Percentiles rank a stretch among this genome's conserved stretches.
Evolutionary conservation across 108 stramenopile genomes (phyloP).

Genomic region (Aurantiochytrium sp.): DNA sequence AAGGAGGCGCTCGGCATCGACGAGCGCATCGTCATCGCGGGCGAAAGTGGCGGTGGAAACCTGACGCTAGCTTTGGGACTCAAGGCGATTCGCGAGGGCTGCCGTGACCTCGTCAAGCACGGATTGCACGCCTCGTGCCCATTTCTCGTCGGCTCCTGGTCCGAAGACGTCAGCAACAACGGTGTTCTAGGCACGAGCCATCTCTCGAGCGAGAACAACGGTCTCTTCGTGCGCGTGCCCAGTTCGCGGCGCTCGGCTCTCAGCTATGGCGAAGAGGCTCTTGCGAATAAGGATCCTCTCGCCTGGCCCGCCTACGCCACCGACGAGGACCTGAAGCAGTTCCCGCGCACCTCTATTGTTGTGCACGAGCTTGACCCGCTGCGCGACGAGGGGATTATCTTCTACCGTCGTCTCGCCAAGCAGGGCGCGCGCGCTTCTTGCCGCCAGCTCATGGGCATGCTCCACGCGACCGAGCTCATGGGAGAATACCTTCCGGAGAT

Average conservation of each 20-base stretch:
- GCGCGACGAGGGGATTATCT: not conserved
- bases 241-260: not conserved
- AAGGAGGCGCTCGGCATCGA: not conserved
- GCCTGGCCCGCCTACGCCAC: not conserved
- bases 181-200: not conserved
- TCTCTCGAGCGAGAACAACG: not conserved
- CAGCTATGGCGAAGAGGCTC: not conserved
- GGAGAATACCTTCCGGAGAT: too few relatives aligned
- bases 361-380: not conserved
- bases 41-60: not conserved
- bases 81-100: not conserved
- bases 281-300: not conserved
- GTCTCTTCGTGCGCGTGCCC: not conserved
- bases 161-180: not conserved
- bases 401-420: not conserved
- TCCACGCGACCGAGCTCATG: not conserved
- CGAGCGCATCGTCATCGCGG: not conserved
- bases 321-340: not conserved
- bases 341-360: not conserved
- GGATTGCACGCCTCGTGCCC: not conserved
- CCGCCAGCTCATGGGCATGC: not conserved
- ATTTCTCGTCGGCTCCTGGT: not conserved
- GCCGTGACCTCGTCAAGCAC: not conserved
- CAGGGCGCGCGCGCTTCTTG: not conserved
- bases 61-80: not conserved